A percentile compares a stretch with the other conserved stretches of the same genome.
phyloP scores from a whole-genome alignment of 139 green algal species.

The Desmodesmus armatus region DNA sequence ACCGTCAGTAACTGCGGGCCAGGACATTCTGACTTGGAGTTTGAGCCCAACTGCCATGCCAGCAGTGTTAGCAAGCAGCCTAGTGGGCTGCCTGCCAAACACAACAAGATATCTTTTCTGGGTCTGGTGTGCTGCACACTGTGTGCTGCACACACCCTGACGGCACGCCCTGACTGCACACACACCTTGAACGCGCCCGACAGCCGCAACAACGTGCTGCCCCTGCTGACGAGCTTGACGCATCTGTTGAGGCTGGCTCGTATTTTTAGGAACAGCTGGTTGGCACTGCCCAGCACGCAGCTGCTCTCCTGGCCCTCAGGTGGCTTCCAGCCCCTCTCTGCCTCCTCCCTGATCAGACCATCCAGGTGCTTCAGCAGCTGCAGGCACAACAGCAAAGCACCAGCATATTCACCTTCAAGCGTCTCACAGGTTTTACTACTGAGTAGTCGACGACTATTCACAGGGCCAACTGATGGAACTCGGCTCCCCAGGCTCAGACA shows the following conservation, averaged over 20 bases:
- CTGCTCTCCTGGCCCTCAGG: slow-evolving; percentile 65
- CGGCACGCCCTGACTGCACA: background rate
- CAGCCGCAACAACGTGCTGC: slow-evolving; percentile 81
- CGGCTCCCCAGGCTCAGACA: too few relatives aligned
- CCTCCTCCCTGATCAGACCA: slow-evolving; percentile 83
- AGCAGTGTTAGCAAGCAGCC: too few relatives aligned
- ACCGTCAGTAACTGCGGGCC: too few relatives aligned
- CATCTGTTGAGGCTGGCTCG: slow-evolving; percentile 85
- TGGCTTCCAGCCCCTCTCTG: slow-evolving; percentile 72
- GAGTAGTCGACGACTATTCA: too few relatives aligned
- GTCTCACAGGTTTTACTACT: too few relatives aligned
- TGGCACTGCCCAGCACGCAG: slow-evolving; percentile 63
- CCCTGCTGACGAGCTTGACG: slow-evolving; percentile 78
- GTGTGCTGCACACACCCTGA: background rate
- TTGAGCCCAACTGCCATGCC: too few relatives aligned
- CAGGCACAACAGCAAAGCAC: background rate
- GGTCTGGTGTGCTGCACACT: background rate
- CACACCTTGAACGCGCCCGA: slow-evolving; percentile 60
- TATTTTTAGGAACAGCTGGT: slow-evolving; percentile 89
- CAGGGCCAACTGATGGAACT: too few relatives aligned
- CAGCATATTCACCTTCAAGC: too few relatives aligned
- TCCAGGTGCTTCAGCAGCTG: slow-evolving; percentile 81
- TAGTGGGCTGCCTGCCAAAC: too few relatives aligned
- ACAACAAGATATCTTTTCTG: too few relatives aligned
- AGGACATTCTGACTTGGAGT: too few relatives aligned